These are phyloP conservation scores for Flaveria trinervia DNA, from an alignment of 129 eudicot genomes.

Conservation along the genomic window DNA sequence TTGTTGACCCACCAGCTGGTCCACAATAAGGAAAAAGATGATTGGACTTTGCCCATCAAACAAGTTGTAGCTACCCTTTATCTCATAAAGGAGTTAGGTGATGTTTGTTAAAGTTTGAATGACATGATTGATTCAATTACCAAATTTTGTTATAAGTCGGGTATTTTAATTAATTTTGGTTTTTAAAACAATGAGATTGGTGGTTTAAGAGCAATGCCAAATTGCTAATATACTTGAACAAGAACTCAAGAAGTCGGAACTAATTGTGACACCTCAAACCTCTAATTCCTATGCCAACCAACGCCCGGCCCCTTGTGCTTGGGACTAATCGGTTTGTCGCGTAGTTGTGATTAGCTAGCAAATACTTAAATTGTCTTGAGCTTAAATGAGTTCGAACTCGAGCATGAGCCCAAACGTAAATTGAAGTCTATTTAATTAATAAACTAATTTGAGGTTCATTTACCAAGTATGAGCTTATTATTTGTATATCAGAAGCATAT, in stretches of 20 bases:
- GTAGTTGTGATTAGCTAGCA: too few species aligned
- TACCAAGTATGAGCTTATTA: too few species aligned
- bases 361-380: too few species aligned
- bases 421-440: too few species aligned
- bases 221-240: not conserved
- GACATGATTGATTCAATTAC: conserved; percentile 3
- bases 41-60: conserved; percentile 23
- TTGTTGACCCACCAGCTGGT: conserved; percentile 30
- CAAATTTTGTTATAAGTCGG: conserved; percentile 22
- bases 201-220: not conserved
- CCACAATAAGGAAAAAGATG: conserved; percentile 15
- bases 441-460: too few species aligned
- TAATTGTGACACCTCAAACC: not conserved
- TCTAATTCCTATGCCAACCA: too few species aligned
- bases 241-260: not conserved
- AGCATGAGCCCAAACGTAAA: too few species aligned
- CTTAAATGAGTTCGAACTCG: too few species aligned
- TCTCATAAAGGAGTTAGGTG: conserved; percentile 21
- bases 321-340: too few species aligned
- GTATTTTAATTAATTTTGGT: not conserved
- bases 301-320: too few species aligned
- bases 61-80: conserved; percentile 17
- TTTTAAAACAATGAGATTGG: not conserved
- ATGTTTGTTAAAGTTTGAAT: conserved; percentile 25
- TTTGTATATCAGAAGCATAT: too few species aligned